A percentile compares a stretch with the other conserved stretches of the same genome.
Evolutionary conservation across 192 early-diverging fungal genomes (phyloP).

Genomic region (Gaertneriomyces sp.): DNA sequence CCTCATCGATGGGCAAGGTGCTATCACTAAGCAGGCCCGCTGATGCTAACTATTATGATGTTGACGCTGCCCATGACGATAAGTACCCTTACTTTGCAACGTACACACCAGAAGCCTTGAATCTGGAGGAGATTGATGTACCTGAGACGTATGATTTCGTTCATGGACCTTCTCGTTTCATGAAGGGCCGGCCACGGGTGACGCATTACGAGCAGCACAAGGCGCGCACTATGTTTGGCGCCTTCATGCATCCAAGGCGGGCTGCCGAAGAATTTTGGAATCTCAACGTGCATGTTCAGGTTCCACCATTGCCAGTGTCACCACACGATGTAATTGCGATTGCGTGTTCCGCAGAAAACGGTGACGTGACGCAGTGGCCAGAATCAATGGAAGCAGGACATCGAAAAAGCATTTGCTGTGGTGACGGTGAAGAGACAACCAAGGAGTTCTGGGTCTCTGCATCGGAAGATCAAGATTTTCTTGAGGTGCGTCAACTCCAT

Average conservation of each 20-base stretch:
- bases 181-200: not conserved
- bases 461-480: not conserved
- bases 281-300: slow-evolving; percentile 6
- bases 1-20: too few relatives aligned
- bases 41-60: too few relatives aligned
- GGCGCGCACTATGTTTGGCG: slow-evolving; percentile 18
- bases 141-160: too few relatives aligned
- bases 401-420: slow-evolving; percentile 1
- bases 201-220: slow-evolving; percentile 9
- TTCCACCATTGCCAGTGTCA: slow-evolving; percentile 2
- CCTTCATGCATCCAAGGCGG: slow-evolving; percentile 2
- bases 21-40: too few relatives aligned
- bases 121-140: too few relatives aligned
- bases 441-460: not conserved
- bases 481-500: not conserved
- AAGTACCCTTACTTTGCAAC: too few relatives aligned
- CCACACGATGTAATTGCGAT: not conserved
- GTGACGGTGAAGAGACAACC: slow-evolving; percentile 1
- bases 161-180: not conserved
- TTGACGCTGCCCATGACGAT: too few relatives aligned
- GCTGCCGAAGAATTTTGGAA: slow-evolving; percentile 13
- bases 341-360: not conserved
- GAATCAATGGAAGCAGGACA: not conserved
- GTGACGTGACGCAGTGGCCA: not conserved
- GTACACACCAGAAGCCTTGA: too few relatives aligned